Percentiles rank a stretch among this genome's conserved stretches.
Evolutionary conservation across 352 stramenopile species (phyloP).

Genomic region (Phytopythium chamaehyphon): DNA sequence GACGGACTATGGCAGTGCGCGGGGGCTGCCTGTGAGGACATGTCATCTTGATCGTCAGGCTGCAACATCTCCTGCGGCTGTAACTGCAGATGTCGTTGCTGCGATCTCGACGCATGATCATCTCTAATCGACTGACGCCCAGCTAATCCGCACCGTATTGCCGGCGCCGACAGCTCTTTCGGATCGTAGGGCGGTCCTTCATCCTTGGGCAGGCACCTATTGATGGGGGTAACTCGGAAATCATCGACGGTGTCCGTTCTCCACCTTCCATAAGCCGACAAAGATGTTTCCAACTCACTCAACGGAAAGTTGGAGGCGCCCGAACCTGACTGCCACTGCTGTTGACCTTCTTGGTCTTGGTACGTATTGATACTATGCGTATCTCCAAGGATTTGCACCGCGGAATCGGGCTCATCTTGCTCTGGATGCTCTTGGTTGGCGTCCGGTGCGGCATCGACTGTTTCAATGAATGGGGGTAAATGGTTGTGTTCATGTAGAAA

Average conservation of each 20-base stretch:
- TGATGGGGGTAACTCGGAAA: not conserved
- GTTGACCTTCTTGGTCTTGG: slow-evolving; percentile 2
- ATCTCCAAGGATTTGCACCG: slow-evolving; percentile 8
- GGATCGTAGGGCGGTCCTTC: not conserved
- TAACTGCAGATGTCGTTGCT: not conserved
- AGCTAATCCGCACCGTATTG: not conserved
- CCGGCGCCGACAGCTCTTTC: not conserved
- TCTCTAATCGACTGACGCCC: not conserved
- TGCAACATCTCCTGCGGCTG: not conserved
- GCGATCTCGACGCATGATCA: not conserved
- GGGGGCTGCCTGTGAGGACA: slow-evolving; percentile 8
- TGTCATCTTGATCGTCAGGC: not conserved
- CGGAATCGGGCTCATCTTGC: slow-evolving; percentile 15
- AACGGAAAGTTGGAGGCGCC: slow-evolving; percentile 18
- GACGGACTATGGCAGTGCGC: slow-evolving; percentile 1
- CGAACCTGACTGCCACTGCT: slow-evolving; percentile 4
- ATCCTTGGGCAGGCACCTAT: too few relatives aligned
- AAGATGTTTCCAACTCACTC: slow-evolving; percentile 20
- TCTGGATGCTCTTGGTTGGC: slow-evolving; percentile 26
- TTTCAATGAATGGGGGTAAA: slow-evolving; percentile 58
- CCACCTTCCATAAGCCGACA: slow-evolving; percentile 11
- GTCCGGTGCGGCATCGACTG: slow-evolving; percentile 17
- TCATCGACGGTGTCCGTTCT: slow-evolving; percentile 7
- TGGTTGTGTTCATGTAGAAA: slow-evolving; percentile 49
- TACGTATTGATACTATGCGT: not conserved